phyloP scores from a whole-genome alignment of 2,329 filamentous ascomycete genomes.

The Hymenoscyphus linearis region DNA sequence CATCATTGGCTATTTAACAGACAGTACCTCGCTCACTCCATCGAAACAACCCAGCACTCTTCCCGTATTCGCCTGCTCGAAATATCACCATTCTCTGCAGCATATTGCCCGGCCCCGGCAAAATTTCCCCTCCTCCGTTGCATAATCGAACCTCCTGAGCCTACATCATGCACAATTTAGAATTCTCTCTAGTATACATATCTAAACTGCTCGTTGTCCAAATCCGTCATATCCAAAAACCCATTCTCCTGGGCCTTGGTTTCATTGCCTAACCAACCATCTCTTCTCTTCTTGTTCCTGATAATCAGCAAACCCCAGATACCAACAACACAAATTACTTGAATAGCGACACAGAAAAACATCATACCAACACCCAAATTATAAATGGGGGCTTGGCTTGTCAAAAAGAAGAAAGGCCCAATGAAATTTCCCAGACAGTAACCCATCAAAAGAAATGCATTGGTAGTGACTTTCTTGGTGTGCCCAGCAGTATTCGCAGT shows the following conservation, averaged over 20 bases:
- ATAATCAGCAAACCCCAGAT: neutral
- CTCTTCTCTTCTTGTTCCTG: neutral
- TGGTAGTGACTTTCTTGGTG: constrained; percentile 40
- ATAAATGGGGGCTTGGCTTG: neutral
- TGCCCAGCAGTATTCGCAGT: constrained; percentile 38
- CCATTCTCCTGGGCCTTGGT: neutral
- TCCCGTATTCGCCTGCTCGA: neutral
- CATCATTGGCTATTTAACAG: neutral
- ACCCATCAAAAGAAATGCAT: constrained; percentile 50
- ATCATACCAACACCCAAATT: neutral
- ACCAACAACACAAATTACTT: neutral
- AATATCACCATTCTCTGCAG: neutral
- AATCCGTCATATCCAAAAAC: constrained; percentile 1
- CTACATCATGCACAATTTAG: neutral
- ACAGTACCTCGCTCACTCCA: neutral
- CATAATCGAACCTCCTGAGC: neutral
- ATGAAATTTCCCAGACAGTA: constrained; percentile 34
- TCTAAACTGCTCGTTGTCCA: neutral
- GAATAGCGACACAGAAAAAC: neutral
- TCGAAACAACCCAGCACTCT: neutral
- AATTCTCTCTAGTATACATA: neutral
- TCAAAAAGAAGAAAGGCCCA: neutral
- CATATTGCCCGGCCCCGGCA: neutral
- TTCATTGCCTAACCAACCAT: neutral
- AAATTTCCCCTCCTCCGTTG: neutral